phyloP scores from a whole-genome alignment of 306 rosid species.

The Cicer pinnatifidum region DNA sequence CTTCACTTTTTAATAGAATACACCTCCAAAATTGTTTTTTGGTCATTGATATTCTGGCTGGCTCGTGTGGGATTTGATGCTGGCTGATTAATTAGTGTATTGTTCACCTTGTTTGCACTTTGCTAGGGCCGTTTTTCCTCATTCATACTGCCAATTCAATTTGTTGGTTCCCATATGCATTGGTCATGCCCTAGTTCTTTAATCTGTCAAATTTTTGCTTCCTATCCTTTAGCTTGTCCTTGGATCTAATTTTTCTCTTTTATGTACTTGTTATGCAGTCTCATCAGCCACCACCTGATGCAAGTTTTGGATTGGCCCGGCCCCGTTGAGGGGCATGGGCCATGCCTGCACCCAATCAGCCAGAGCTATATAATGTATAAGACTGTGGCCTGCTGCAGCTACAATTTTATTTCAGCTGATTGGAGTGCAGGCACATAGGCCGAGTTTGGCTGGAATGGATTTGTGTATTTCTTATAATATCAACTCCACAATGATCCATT shows the following conservation, averaged over 20 bases:
- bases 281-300: constrained; percentile 93
- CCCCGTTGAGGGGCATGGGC: constrained; percentile 99
- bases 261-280: constrained; percentile 59
- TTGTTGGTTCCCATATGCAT: not conserved
- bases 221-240: not conserved
- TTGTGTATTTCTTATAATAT: constrained; percentile 41
- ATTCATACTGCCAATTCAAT: not conserved
- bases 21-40: not conserved
- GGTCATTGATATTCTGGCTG: not conserved
- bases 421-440: constrained; percentile 91
- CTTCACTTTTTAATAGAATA: not conserved
- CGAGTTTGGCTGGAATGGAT: constrained; percentile 69
- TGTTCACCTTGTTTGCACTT: constrained; percentile 12
- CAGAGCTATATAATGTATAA: constrained; percentile 42
- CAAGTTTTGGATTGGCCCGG: constrained; percentile 99
- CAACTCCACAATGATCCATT: constrained; percentile 42
- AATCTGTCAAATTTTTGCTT: constrained; percentile 31
- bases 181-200: not conserved
- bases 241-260: constrained; percentile 25
- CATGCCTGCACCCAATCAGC: constrained; percentile 92
- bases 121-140: constrained; percentile 4
- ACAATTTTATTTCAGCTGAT: constrained; percentile 56
- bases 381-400: constrained; percentile 47
- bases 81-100: not conserved
- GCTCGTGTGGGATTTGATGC: not conserved